Evolutionary conservation across 2,329 filamentous ascomycete genomes (phyloP).

Genomic region (Nothophaeocryptopus gaeumannii): DNA sequence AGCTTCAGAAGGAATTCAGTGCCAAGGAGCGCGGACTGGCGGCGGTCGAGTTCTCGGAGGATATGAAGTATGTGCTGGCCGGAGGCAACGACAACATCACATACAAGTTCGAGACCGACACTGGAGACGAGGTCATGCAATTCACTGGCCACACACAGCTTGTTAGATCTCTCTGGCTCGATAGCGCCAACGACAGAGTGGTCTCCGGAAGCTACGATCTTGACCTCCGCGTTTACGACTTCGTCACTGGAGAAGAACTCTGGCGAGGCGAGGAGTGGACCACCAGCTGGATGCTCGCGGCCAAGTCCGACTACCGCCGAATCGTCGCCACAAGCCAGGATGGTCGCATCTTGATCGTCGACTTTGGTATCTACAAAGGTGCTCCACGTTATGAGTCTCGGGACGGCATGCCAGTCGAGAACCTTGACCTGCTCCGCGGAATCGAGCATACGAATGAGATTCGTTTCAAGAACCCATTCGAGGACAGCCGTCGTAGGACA

Average conservation of each 20-base stretch:
- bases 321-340: slow-evolving; percentile 96
- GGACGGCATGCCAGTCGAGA: slow-evolving; percentile 48
- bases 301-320: slow-evolving; percentile 90
- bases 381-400: slow-evolving; percentile 25
- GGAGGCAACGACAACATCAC: slow-evolving; percentile 95
- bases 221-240: slow-evolving; percentile 91
- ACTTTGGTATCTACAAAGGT: slow-evolving; percentile 63
- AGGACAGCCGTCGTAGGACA: background rate
- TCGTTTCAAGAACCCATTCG: slow-evolving; percentile 24
- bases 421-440: slow-evolving; percentile 48
- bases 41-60: slow-evolving; percentile 93
- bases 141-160: slow-evolving; percentile 81
- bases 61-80: slow-evolving; percentile 87
- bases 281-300: slow-evolving; percentile 91
- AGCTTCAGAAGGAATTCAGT: slow-evolving; percentile 83
- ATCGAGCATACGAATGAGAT: slow-evolving; percentile 28
- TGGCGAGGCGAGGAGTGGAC: slow-evolving; percentile 94
- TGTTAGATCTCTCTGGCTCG: slow-evolving; percentile 86
- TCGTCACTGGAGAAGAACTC: slow-evolving; percentile 72
- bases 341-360: slow-evolving; percentile 85
- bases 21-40: slow-evolving; percentile 91
- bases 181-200: slow-evolving; percentile 79
- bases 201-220: slow-evolving; percentile 93
- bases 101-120: slow-evolving; percentile 92
- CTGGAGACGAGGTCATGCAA: slow-evolving; percentile 75